phyloP scores from a whole-genome alignment of 225 moss, liverwort and hornwort genomes.

The Pseudisothecium myosuroides region DNA sequence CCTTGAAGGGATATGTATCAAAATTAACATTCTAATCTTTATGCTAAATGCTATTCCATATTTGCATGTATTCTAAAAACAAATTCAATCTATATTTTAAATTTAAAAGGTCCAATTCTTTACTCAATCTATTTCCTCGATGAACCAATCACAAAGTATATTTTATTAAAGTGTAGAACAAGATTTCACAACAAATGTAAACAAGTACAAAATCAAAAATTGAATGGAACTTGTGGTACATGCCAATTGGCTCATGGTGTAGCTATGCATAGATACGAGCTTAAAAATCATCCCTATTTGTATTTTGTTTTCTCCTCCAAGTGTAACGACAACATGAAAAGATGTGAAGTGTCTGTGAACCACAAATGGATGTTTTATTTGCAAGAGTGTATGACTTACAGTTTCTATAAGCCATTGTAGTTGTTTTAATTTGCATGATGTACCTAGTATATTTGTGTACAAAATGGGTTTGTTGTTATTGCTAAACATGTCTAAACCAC shows the following conservation, averaged over 20 bases:
- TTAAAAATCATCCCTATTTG: too few relatives aligned
- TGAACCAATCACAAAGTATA: too few relatives aligned
- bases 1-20: rapidly evolving
- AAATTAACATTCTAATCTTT: neutral
- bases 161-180: too few relatives aligned
- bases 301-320: neutral
- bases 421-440: neutral
- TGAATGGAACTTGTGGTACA: too few relatives aligned
- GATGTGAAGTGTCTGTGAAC: neutral
- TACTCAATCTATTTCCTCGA: too few relatives aligned
- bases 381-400: neutral
- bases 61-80: neutral
- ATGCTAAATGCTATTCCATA: rapidly evolving
- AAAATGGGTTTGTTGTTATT: too few relatives aligned
- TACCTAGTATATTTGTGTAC: too few relatives aligned
- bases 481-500: too few relatives aligned
- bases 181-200: too few relatives aligned
- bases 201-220: too few relatives aligned
- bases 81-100: neutral
- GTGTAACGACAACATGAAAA: rapidly evolving
- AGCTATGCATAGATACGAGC: too few relatives aligned
- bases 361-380: neutral
- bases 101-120: neutral
- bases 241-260: too few relatives aligned
- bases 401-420: neutral